A percentile compares a stretch with the other conserved stretches of the same genome.
These are phyloP conservation scores for Ceratobasidium sp. DNA, from an alignment of 1,284 basidiomycete genomes.

Conservation along the genomic window DNA sequence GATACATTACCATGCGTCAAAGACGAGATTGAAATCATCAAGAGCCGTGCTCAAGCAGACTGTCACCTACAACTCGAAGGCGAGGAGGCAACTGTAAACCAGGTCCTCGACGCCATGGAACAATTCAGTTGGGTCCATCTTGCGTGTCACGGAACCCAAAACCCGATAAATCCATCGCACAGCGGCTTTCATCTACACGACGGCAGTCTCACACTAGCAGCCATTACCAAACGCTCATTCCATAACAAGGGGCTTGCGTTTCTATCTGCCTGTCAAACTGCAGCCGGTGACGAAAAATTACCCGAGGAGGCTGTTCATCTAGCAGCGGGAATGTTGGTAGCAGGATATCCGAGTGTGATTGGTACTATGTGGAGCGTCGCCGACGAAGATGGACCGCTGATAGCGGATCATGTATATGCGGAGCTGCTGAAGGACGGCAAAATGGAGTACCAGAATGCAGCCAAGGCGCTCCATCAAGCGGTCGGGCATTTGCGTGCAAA, in stretches of 20 bases:
- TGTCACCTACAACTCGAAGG: neutral
- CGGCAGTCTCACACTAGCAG: slow-evolving; percentile 21
- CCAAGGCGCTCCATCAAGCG: slow-evolving; percentile 7
- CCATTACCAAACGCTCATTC: neutral
- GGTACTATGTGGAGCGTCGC: slow-evolving; percentile 28
- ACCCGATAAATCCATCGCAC: slow-evolving; percentile 3
- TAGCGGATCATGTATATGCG: slow-evolving; percentile 3
- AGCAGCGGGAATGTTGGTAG: slow-evolving; percentile 10
- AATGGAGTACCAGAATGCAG: neutral
- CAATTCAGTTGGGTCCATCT: slow-evolving; percentile 35
- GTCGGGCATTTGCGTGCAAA: slow-evolving; percentile 13
- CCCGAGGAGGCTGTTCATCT: slow-evolving; percentile 8
- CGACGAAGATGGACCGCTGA: slow-evolving; percentile 19
- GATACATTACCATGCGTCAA: neutral
- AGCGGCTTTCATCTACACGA: slow-evolving; percentile 32
- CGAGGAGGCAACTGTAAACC: neutral
- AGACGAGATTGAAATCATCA: slow-evolving; percentile 25
- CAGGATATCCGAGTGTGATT: slow-evolving; percentile 20
- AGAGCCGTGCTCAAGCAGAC: neutral
- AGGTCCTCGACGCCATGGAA: slow-evolving; percentile 6
- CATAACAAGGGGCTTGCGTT: slow-evolving; percentile 9
- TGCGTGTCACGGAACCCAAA: slow-evolving; percentile 35
- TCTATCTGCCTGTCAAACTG: neutral
- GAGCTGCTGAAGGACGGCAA: neutral
- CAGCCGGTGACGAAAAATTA: neutral